Evolutionary conservation across 495 filamentous ascomycete genomes (phyloP).

Genomic region (Penicillium simplicissimum): DNA sequence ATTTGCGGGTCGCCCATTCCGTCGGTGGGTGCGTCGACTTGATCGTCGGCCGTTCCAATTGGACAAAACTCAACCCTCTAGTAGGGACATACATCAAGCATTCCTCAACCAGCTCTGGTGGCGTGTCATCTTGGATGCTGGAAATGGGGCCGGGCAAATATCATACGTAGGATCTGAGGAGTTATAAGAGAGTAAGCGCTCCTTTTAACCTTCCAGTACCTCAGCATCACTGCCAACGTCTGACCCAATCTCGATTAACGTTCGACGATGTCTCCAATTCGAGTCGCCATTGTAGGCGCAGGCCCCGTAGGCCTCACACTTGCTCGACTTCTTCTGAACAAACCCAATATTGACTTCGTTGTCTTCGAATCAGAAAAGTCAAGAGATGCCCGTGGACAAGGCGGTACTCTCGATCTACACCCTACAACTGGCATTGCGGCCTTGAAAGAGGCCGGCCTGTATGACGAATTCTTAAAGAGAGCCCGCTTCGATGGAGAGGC

Average conservation of each 20-base stretch:
- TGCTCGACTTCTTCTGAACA: conserved; percentile 51
- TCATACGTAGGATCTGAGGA: background rate
- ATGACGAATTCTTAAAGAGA: conserved; percentile 46
- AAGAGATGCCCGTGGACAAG: conserved; percentile 36
- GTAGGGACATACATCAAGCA: conserved; percentile 1
- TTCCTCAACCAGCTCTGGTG: background rate
- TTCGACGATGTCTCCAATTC: conserved; percentile 4
- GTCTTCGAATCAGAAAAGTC: conserved; percentile 53
- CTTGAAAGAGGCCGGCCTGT: conserved; percentile 50
- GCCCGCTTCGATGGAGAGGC: conserved; percentile 49
- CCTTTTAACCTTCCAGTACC: background rate
- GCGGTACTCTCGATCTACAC: conserved; percentile 60
- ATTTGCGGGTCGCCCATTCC: background rate
- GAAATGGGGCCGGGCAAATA: too few relatives aligned
- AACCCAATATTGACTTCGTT: conserved; percentile 32
- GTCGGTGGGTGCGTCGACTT: background rate
- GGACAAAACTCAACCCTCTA: background rate
- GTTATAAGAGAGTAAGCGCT: background rate
- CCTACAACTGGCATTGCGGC: conserved; percentile 49
- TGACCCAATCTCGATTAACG: background rate
- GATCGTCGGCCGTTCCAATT: background rate
- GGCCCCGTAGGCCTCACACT: conserved; percentile 55
- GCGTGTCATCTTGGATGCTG: background rate
- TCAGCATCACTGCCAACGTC: background rate
- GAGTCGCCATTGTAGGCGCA: conserved; percentile 47